phyloP scores from a whole-genome alignment of 1,139 yeast species.

The Pichia terricola region DNA sequence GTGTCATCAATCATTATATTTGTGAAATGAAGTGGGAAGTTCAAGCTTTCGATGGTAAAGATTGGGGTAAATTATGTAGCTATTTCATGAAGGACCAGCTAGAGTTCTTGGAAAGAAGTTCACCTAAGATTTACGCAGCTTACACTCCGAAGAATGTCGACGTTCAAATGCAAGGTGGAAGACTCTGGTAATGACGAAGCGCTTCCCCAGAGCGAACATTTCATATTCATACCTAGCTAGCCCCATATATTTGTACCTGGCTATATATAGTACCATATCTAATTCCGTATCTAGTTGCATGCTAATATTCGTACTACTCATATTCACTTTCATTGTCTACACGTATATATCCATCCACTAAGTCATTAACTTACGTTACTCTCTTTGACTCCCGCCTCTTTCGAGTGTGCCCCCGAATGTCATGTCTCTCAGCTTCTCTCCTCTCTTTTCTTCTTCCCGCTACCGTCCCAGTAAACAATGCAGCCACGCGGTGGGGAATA shows the following conservation, averaged over 20 bases:
- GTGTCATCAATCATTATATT: constrained; percentile 12
- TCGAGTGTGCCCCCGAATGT: no score
- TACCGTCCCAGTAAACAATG: no score
- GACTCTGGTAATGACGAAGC: constrained; percentile 3
- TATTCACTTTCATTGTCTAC: no score
- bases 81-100: constrained; percentile 11
- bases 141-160: constrained; percentile 5
- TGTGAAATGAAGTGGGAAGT: constrained; percentile 11
- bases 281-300: not conserved
- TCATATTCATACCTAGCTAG: no score
- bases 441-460: no score
- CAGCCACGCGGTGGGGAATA: no score
- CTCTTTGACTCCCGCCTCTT: no score
- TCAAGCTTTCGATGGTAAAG: constrained; percentile 7
- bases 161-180: constrained; percentile 11
- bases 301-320: no score
- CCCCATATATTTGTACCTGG: no score
- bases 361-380: no score
- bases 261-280: not conserved
- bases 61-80: constrained; percentile 9
- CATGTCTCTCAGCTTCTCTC: no score
- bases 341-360: no score
- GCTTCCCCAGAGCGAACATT: not conserved
- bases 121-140: constrained; percentile 6
- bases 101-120: constrained; percentile 9